These are phyloP conservation scores for Aspergillus hortae DNA, from an alignment of 2,329 filamentous ascomycete species.

Conservation along the genomic window DNA sequence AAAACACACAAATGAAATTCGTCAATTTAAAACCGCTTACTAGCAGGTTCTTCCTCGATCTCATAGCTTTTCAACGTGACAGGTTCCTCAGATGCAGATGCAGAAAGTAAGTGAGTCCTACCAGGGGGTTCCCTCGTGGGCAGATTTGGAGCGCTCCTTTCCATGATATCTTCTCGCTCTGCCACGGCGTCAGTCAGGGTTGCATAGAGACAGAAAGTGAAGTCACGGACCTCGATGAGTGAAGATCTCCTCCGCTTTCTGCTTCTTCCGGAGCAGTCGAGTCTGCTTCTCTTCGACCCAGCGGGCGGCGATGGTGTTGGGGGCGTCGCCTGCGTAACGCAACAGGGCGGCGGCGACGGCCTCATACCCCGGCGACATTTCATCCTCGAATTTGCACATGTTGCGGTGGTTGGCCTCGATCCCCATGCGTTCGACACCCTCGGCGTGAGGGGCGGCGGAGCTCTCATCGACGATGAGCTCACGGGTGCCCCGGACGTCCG, in stretches of 20 bases:
- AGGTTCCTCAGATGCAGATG: constrained; percentile 17
- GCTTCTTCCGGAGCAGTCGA: constrained; percentile 33
- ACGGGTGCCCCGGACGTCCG: constrained; percentile 62
- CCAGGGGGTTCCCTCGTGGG: constrained; percentile 15
- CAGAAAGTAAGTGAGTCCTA: constrained; percentile 34
- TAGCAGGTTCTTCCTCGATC: constrained; percentile 33
- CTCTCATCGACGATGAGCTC: constrained; percentile 65
- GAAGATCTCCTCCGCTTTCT: constrained; percentile 37
- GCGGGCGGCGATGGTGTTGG: constrained; percentile 51
- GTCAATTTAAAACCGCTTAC: constrained; percentile 13
- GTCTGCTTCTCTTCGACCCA: constrained; percentile 58
- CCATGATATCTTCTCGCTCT: constrained; percentile 9
- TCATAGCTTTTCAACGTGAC: constrained; percentile 34
- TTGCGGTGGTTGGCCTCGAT: constrained; percentile 68
- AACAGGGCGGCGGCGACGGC: constrained; percentile 47
- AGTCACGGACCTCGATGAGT: constrained; percentile 25
- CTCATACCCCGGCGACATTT: constrained; percentile 63
- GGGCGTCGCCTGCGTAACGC: constrained; percentile 51
- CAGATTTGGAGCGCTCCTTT: constrained; percentile 24
- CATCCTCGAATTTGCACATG: constrained; percentile 69
- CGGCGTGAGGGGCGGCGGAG: constrained; percentile 66
- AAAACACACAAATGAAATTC: not conserved
- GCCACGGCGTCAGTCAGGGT: not conserved
- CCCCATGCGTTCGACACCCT: constrained; percentile 69
- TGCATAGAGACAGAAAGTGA: not conserved